phyloP scores from a whole-genome alignment of 2,329 filamentous ascomycete genomes.

The Aspergillaceae sp. region DNA sequence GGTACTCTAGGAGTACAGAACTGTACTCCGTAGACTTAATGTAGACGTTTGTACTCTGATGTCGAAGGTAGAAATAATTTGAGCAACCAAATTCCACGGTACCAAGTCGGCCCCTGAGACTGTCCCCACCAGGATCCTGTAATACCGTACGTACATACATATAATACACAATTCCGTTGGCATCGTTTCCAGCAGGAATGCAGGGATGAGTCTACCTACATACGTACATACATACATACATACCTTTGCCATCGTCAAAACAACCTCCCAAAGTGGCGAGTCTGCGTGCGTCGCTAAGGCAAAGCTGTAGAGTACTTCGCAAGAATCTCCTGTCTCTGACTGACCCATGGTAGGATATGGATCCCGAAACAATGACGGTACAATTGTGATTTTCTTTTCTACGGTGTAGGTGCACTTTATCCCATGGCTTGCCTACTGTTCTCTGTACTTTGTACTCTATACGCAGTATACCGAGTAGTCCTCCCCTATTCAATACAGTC shows the following conservation, averaged over 20 bases:
- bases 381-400: background rate
- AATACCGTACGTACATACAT: slow-evolving; percentile 4
- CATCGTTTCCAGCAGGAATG: slow-evolving; percentile 19
- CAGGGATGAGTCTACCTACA: slow-evolving; percentile 18
- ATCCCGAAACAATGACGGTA: background rate
- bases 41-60: background rate
- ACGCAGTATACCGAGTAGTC: background rate
- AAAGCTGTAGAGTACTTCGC: background rate
- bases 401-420: too few species aligned
- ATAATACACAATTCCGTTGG: background rate
- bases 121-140: slow-evolving; percentile 17
- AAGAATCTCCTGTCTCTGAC: background rate
- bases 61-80: background rate
- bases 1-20: too few species aligned
- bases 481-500: background rate
- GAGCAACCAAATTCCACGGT: background rate
- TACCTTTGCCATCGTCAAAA: slow-evolving; percentile 4
- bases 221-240: background rate
- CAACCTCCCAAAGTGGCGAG: slow-evolving; percentile 9
- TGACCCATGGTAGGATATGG: background rate
- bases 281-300: slow-evolving; percentile 11
- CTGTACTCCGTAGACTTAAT: background rate
- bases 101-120: slow-evolving; percentile 23
- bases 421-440: too few species aligned
- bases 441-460: background rate